Percentiles rank a stretch among this genome's conserved stretches.
Evolutionary conservation across 305 asterid species (phyloP).

Genomic region (Withania somnifera): DNA sequence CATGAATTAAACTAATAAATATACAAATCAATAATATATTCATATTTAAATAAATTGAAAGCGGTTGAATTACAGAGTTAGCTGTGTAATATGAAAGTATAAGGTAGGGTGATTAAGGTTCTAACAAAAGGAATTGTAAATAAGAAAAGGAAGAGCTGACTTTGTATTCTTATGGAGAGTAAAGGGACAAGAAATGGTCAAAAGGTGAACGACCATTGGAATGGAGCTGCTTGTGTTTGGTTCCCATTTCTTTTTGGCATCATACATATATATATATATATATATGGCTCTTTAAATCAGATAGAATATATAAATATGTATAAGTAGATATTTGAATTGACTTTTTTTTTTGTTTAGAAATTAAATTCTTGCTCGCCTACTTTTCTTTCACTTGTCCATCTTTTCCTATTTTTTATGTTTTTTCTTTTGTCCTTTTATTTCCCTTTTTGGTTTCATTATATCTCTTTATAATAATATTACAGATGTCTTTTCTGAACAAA

Average conservation of each 20-base stretch:
- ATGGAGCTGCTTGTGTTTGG: background rate
- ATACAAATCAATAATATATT: too few species aligned
- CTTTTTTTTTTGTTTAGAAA: too few species aligned
- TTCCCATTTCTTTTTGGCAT: too few species aligned
- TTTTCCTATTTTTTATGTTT: background rate
- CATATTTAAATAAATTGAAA: too few species aligned
- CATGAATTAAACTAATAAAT: too few species aligned
- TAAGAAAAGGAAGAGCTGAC: background rate
- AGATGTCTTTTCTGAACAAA: background rate
- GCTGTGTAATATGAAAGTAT: too few species aligned
- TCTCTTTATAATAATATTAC: background rate
- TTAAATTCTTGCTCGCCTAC: too few species aligned
- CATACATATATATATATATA: background rate
- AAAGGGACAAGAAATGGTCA: background rate
- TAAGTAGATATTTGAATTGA: too few species aligned
- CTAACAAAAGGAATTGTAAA: too few species aligned
- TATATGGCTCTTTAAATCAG: background rate
- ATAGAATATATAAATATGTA: too few species aligned
- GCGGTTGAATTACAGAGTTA: too few species aligned
- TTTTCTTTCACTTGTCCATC: background rate
- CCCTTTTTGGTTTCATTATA: background rate
- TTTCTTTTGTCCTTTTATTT: background rate
- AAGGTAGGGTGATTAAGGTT: too few species aligned
- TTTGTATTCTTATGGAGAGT: background rate
- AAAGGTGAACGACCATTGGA: background rate